Conservation (phyloP, 2,329 filamentous ascomycete genomes). For the Diatrype stigma region DNA sequence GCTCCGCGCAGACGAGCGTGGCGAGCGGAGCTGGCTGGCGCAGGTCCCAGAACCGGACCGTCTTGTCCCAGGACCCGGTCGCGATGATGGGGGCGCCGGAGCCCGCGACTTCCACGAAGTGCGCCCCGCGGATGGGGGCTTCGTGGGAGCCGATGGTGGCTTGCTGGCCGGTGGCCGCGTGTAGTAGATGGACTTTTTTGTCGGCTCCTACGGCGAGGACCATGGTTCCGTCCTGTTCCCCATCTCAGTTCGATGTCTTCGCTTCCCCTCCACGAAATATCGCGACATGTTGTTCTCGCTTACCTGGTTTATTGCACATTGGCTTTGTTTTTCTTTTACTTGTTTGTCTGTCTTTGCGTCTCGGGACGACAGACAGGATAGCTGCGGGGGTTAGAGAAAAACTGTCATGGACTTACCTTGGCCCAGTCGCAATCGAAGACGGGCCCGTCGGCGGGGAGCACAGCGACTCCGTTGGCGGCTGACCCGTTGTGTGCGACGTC, state of each 20-base stretch:
- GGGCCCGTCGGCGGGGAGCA: conserved; percentile 22
- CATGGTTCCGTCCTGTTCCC: conserved; percentile 29
- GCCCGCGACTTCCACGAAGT: conserved; percentile 26
- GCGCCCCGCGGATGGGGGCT: conserved; percentile 27
- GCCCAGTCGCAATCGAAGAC: conserved; percentile 33
- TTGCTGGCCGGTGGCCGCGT: conserved; percentile 24
- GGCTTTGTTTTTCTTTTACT: conserved; percentile 14
- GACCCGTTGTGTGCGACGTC: conserved; percentile 20
- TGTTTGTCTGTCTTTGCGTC: no score
- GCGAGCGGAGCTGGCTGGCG: conserved; percentile 39
- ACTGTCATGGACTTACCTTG: conserved; percentile 29
- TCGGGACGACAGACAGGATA: not conserved
- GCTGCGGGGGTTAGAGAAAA: conserved; percentile 26
- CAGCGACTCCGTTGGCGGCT: conserved; percentile 17
- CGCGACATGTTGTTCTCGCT: conserved; percentile 9
- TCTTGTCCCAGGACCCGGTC: conserved; percentile 51
- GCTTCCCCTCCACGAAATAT: not conserved
- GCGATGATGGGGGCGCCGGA: conserved; percentile 22
- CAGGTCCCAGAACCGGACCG: conserved; percentile 54
- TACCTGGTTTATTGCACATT: conserved; percentile 19
- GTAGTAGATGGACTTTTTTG: conserved; percentile 25
- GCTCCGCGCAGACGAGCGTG: conserved; percentile 44
- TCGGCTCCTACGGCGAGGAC: conserved; percentile 29
- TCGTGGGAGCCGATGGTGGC: conserved; percentile 24
- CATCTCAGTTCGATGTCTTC: conserved; percentile 2